Evolutionary conservation across 108 stramenopile species (phyloP), one percentile per base, ranked within the genome.

Genomic region (Fragilariopsis cylindrus): DNA sequence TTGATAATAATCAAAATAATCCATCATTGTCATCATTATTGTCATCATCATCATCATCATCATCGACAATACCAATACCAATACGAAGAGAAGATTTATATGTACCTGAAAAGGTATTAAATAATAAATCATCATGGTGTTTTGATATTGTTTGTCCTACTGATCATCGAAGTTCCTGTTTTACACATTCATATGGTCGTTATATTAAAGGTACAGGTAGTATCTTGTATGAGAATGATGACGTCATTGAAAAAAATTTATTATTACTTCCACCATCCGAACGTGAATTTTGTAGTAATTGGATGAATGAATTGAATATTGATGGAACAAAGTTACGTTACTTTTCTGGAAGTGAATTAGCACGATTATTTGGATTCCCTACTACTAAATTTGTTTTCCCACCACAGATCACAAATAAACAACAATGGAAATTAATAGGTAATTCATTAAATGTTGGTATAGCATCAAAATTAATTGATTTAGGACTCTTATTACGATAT

Each of bases 151-250:
- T 92, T 13, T 85, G 21, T 19, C 87, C 90, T 30, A 3, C 30
- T 7, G 64, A 76, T 46, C 56, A 60, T 53, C 75, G 81, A 13
- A 71, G 76, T 48, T 72, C 90, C 11, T 96, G 96, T 71, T 96
- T 96, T 70, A 97, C 96, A 4, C 84, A 87, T 21, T 86, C 92
- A 39, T 97, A 97, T 78, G 92, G 91, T 1, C 79, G 87, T 40
- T 97, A 85, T 53, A 71, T 88, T 40, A 66, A 83, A 57, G 96
- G 96, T 4, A 95, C 96, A 3, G 96, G 95, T 21, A 94, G 93
- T 60, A 82, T 97, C 43, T 65, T 97, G 53, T 90, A 90, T 72
- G 57, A 83, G 60, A n/a, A 49, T 30, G 57, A 58, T 30, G 15
- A 40, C 5, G 71, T 45, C 5, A 47, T 40, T 7, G 60, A 68